Evolutionary conservation across 2,329 filamentous ascomycete genomes (phyloP).

Genomic region (Meredithiella fracta): DNA sequence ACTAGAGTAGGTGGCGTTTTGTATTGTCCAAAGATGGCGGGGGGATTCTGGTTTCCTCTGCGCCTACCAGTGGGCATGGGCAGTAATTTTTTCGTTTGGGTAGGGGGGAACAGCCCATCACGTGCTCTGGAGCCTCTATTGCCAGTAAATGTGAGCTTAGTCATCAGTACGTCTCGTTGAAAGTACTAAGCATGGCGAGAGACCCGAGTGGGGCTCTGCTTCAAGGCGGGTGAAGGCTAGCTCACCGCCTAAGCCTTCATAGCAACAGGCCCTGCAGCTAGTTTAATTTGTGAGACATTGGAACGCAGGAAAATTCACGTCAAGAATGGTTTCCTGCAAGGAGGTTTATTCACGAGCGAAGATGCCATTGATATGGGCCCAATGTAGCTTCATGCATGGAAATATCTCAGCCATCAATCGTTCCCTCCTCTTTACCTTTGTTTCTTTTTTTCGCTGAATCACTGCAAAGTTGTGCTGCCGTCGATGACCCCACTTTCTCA

Average conservation of each 20-base stretch:
- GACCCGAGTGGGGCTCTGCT: constrained; percentile 6
- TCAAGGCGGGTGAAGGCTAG: not conserved
- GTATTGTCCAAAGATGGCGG: constrained; percentile 14
- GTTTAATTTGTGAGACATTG: constrained; percentile 1
- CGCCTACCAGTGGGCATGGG: constrained; percentile 11
- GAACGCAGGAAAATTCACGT: constrained; percentile 1
- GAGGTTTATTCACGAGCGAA: not conserved
- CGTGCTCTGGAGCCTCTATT: constrained; percentile 7
- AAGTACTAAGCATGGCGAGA: not conserved
- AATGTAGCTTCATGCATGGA: not conserved
- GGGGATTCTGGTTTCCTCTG: constrained; percentile 11
- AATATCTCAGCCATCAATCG: no score
- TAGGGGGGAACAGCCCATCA: constrained; percentile 12
- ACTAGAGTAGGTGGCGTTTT: constrained; percentile 14
- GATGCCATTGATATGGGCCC: not conserved
- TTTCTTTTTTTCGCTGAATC: no score
- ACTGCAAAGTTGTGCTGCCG: no score
- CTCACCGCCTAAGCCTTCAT: not conserved
- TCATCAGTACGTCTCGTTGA: constrained; percentile 4
- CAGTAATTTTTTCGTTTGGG: constrained; percentile 12
- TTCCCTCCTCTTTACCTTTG: no score
- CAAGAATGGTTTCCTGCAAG: not conserved
- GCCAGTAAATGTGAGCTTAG: constrained; percentile 9
- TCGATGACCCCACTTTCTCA: not conserved
- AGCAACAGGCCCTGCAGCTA: not conserved